These are phyloP conservation scores for Trichosporon sp. DNA, from an alignment of 1,284 basidiomycete species.

Conservation along the genomic window DNA sequence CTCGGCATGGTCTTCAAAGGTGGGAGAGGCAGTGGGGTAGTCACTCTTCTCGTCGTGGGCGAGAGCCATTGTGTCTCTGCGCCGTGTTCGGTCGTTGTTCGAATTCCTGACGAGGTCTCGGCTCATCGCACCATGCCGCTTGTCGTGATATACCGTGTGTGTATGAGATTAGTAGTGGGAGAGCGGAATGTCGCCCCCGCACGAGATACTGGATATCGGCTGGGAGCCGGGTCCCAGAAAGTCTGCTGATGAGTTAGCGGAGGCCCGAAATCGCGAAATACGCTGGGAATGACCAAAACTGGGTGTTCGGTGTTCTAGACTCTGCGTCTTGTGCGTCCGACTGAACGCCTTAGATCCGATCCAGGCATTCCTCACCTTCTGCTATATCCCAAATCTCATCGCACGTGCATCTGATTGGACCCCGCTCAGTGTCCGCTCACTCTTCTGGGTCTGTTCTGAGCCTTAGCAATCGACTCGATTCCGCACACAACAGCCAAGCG, in stretches of 20 bases:
- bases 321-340: neutral
- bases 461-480: neutral
- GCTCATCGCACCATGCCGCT: neutral
- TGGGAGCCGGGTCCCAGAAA: neutral
- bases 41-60: neutral
- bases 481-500: neutral
- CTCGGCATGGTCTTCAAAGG: neutral
- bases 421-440: neutral
- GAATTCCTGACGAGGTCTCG: neutral
- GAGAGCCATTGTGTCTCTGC: neutral
- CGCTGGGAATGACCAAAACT: conserved; percentile 4
- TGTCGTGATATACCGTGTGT: neutral
- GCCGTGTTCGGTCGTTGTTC: neutral
- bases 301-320: conserved; percentile 6
- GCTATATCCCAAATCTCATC: conserved; percentile 1
- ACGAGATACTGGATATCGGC: neutral
- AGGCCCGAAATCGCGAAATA: conserved; percentile 11
- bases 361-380: neutral
- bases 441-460: neutral
- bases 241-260: neutral
- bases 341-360: neutral
- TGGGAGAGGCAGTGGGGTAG: neutral
- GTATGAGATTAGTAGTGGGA: neutral
- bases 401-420: conserved; percentile 2
- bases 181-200: conserved; percentile 5